These are phyloP conservation scores for Aspergillus saccharolyticus DNA, from an alignment of 495 filamentous ascomycete species.

Conservation along the genomic window DNA sequence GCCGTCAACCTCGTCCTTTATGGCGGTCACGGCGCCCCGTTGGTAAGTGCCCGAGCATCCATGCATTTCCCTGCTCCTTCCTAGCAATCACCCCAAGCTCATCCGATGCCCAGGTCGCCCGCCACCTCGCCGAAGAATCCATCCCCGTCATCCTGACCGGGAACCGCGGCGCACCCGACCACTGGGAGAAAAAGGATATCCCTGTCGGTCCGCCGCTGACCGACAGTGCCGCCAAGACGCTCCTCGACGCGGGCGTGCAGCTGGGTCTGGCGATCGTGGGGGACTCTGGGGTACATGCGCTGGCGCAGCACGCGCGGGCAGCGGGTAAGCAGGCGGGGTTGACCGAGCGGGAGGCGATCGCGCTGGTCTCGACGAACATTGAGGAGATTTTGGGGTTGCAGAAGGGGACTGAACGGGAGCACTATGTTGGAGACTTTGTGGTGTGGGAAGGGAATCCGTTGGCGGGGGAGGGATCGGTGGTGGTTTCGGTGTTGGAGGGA, in stretches of 20 bases:
- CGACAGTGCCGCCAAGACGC: not conserved
- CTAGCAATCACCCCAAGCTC: no score
- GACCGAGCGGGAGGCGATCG: conserved; percentile 1
- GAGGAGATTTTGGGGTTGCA: conserved; percentile 1
- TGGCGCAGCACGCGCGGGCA: conserved; percentile 28
- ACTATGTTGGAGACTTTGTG: conserved; percentile 2
- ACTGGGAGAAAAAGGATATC: conserved; percentile 45
- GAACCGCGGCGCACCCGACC: conserved; percentile 32
- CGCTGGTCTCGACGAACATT: conserved; percentile 7
- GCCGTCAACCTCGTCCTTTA: conserved; percentile 37
- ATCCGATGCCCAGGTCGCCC: conserved; percentile 19
- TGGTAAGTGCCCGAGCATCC: conserved; percentile 26
- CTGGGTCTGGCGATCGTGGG: not conserved
- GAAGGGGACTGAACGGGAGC: not conserved
- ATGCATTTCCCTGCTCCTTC: not conserved
- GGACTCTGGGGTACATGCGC: conserved; percentile 27
- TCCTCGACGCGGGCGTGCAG: conserved; percentile 3
- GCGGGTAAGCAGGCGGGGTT: conserved; percentile 6
- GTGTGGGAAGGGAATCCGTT: conserved; percentile 6
- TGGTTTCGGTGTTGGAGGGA: not conserved
- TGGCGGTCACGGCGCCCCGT: conserved; percentile 45
- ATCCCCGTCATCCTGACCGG: conserved; percentile 48
- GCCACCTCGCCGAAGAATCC: conserved; percentile 37
- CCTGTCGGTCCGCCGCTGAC: conserved; percentile 47
- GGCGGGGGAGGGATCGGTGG: conserved; percentile 3